These are phyloP conservation scores for Pythium utonaiense DNA, from an alignment of 352 stramenopile species.

Conservation along the genomic window DNA sequence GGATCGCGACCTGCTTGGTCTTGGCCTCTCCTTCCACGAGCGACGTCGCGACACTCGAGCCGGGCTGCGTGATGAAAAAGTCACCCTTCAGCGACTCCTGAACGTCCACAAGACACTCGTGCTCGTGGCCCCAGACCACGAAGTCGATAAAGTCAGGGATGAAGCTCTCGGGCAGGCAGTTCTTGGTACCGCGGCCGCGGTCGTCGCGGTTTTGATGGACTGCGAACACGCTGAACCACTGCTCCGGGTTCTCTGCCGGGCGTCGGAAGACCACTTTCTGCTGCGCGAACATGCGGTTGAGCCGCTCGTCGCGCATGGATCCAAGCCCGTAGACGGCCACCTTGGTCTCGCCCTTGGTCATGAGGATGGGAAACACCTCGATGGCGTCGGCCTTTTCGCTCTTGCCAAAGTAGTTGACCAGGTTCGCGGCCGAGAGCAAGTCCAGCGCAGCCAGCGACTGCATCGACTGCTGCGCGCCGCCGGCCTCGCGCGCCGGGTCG, in stretches of 20 bases:
- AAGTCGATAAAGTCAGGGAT: conserved; percentile 99
- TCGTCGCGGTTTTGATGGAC: conserved; percentile 99
- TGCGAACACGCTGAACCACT: conserved; percentile 98
- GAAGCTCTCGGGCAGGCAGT: conserved; percentile 97
- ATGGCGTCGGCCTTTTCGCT: conserved; percentile 92
- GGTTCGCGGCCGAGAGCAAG: conserved; percentile 91
- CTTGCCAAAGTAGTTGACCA: conserved; percentile 99
- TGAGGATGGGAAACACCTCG: conserved; percentile 93
- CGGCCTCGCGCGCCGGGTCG: conserved; percentile 94
- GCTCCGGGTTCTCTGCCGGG: conserved; percentile 61
- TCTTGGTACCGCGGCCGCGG: conserved; percentile 90
- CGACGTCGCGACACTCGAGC: conserved; percentile 95
- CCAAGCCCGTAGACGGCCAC: conserved; percentile 98
- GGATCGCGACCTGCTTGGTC: conserved; percentile 84
- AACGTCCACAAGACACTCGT: conserved; percentile 95
- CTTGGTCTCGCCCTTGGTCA: conserved; percentile 94
- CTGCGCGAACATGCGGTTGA: conserved; percentile 97
- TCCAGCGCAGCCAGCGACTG: conserved; percentile 94
- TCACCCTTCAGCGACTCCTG: conserved; percentile 93
- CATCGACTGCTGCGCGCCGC: conserved; percentile 29
- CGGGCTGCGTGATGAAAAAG: conserved; percentile 96
- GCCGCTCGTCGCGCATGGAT: conserved; percentile 97
- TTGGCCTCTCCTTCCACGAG: conserved; percentile 87
- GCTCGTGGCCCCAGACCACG: conserved; percentile 97
- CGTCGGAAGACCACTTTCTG: conserved; percentile 94